Evolutionary conservation across 2,329 filamentous ascomycete genomes (phyloP), one percentile per base, ranked within the genome.

Genomic region (Arachnopeziza araneosa): DNA sequence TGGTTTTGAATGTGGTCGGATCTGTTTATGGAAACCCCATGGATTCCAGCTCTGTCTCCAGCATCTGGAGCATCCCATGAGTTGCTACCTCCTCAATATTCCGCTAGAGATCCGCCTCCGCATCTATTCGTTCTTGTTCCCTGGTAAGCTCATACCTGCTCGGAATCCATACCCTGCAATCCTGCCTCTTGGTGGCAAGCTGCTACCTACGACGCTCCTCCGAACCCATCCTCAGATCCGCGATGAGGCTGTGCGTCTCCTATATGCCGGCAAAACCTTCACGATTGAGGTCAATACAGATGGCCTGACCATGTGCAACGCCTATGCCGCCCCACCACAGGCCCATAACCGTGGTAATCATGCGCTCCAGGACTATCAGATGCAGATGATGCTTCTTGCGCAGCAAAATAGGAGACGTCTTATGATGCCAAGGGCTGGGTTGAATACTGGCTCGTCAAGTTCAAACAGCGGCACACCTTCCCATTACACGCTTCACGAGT

Each of bases 331-430:
- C 9, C 32, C 26, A 51, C 54, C 26, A 36, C 4, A 21, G n/a
- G n/a, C 26, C 19, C 19, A 22, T 19, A 22, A 30, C 53, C 17
- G 32, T 24, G 59, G 57, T 10, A 91, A 90, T 72, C 88, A 91
- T 71, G 88, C 88, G n/a, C 79, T 92, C 44, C 88, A 91, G 73
- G 89, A 92, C 72, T 92, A 93, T 70, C 89, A 92, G 77, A 91
- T 91, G 88, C 89, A 92, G 72, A 75, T 92, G 72, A 92, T 91
- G 89, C 76, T 91, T 56, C 80, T 92, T 14, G 89, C 91, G 75
- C 89, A 91, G 74, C 88, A 93, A 75, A 91, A 92, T 68, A 92
- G 91, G 79, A 91, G 90, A 75, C 80, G 89, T 17, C 78, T 92
- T 55, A 84, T 91, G 77, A 90, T 91, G 87, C 89, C 89, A 48